Evolutionary conservation across 2,329 filamentous ascomycete genomes (phyloP).

Genomic region (Emergomyces africanus): DNA sequence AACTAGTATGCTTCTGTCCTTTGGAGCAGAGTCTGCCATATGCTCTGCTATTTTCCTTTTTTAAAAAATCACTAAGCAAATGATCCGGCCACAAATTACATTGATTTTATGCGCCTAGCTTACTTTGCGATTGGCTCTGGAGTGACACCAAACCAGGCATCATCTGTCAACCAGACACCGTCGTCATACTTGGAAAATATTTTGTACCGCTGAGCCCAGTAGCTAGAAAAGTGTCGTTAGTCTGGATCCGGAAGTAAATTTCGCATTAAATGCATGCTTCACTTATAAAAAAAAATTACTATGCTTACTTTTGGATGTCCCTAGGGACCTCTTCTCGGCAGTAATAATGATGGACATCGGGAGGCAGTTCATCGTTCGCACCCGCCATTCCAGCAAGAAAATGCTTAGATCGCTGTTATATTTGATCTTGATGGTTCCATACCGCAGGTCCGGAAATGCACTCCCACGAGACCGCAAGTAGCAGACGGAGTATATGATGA

Average conservation of each 20-base stretch:
- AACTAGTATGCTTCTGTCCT: slow-evolving; percentile 54
- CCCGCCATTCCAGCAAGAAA: slow-evolving; percentile 17
- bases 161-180: slow-evolving; percentile 79
- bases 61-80: background rate
- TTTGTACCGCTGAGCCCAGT: slow-evolving; percentile 77
- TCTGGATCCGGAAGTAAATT: background rate
- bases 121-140: slow-evolving; percentile 82
- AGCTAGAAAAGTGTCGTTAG: slow-evolving; percentile 41
- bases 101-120: slow-evolving; percentile 15
- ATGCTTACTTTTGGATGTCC: slow-evolving; percentile 66
- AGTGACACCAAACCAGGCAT: slow-evolving; percentile 95
- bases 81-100: background rate
- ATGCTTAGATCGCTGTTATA: background rate
- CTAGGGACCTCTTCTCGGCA: slow-evolving; percentile 58
- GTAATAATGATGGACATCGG: slow-evolving; percentile 62
- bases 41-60: slow-evolving; percentile 61
- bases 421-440: background rate
- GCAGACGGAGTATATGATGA: too few relatives aligned
- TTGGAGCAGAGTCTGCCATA: slow-evolving; percentile 44
- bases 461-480: background rate
- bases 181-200: slow-evolving; percentile 83
- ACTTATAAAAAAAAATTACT: background rate
- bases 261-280: background rate
- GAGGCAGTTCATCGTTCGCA: slow-evolving; percentile 21
- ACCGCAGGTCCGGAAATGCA: background rate